phyloP scores from a whole-genome alignment of 495 filamentous ascomycete species.

The Cairneyella variabilis region DNA sequence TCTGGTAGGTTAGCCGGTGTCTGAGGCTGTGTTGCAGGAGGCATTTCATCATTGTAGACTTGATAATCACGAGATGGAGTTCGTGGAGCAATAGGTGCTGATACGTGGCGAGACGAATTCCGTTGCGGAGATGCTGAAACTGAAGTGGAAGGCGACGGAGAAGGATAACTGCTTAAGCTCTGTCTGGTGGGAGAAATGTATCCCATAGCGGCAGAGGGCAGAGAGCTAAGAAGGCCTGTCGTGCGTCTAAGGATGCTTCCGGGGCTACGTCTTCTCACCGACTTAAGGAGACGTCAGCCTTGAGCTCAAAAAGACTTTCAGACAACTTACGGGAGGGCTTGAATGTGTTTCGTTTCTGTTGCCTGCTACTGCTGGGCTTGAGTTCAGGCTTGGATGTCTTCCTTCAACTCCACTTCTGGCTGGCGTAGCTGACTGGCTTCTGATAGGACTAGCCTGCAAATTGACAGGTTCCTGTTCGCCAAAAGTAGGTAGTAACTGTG shows the following conservation, averaged over 20 bases:
- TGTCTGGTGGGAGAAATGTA: conserved; percentile 26
- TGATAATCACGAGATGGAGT: conserved; percentile 22
- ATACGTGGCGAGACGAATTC: conserved; percentile 9
- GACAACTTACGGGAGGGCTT: neutral
- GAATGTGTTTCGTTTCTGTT: neutral
- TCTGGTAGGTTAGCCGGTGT: conserved; percentile 52
- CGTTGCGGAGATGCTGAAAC: neutral
- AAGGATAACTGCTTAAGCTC: conserved; percentile 19
- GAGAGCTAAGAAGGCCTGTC: conserved; percentile 1
- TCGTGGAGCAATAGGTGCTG: neutral
- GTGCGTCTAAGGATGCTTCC: conserved; percentile 9
- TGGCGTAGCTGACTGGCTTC: conserved; percentile 10
- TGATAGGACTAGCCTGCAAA: conserved; percentile 2
- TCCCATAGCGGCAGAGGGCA: no score
- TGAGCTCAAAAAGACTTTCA: neutral
- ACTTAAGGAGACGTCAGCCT: no score
- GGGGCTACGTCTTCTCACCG: conserved; percentile 1
- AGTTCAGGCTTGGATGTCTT: neutral
- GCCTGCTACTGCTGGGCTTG: conserved; percentile 1
- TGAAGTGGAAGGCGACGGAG: conserved; percentile 22
- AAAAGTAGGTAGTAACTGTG: conserved; percentile 44
- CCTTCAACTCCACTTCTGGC: neutral
- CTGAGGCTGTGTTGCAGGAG: conserved; percentile 48
- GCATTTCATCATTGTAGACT: conserved; percentile 50
- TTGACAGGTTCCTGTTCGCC: conserved; percentile 13